Conservation (phyloP, 352 stramenopile species). For the Pythium aphanidermatum region DNA sequence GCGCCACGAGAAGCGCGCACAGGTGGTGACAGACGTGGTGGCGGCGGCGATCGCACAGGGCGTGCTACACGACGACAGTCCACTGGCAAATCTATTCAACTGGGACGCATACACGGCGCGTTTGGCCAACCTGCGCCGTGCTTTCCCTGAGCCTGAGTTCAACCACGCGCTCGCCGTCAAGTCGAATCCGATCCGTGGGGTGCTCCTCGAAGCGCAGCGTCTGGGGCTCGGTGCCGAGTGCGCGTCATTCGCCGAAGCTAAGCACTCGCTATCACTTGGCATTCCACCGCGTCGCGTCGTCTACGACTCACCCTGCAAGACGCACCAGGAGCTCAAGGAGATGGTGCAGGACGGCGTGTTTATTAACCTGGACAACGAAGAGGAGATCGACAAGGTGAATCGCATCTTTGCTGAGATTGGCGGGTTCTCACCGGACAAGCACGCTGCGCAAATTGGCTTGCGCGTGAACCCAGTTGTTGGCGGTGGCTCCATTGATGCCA, state of each 20-base stretch:
- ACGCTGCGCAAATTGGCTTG: conserved; percentile 71
- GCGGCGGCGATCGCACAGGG: conserved; percentile 37
- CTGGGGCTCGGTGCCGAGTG: conserved; percentile 72
- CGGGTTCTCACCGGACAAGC: conserved; percentile 17
- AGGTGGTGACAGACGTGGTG: conserved; percentile 36
- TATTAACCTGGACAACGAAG: conserved; percentile 91
- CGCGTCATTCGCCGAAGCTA: conserved; percentile 74
- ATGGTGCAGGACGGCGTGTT: conserved; percentile 76
- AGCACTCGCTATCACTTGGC: conserved; percentile 68
- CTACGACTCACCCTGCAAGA: conserved; percentile 93
- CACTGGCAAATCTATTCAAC: conserved; percentile 57
- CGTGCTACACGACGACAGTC: conserved; percentile 47
- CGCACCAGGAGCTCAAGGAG: conserved; percentile 66
- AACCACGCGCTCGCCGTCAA: conserved; percentile 79
- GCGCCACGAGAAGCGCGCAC: conserved; percentile 29
- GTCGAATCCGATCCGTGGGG: conserved; percentile 62
- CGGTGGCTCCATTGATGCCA: conserved; percentile 74
- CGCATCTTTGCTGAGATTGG: conserved; percentile 40
- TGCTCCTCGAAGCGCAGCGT: conserved; percentile 45
- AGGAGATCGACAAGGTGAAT: conserved; percentile 82
- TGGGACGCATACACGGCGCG: conserved; percentile 57
- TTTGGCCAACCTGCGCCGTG: conserved; percentile 41
- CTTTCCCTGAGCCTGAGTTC: conserved; percentile 59
- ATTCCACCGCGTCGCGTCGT: conserved; percentile 74
- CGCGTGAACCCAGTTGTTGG: conserved; percentile 91